Conservation (phyloP, 2,329 filamentous ascomycete species). For the Elsinoe batatas region DNA sequence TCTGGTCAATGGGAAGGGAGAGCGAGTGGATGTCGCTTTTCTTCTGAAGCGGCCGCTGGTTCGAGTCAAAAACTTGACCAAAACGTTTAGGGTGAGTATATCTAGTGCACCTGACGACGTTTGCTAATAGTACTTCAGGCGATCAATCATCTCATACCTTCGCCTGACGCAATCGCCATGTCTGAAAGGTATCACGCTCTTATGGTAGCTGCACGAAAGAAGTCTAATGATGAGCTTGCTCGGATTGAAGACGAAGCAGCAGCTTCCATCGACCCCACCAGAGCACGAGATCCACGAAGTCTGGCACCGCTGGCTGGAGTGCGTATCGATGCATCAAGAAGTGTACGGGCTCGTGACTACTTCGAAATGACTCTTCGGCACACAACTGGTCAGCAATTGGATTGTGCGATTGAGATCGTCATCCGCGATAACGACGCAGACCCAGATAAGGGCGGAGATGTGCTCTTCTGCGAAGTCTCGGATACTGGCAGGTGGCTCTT, state of each 20-base stretch:
- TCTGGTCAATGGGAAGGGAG: slow-evolving; percentile 62
- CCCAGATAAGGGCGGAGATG: slow-evolving; percentile 60
- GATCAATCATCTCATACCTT: slow-evolving; percentile 47
- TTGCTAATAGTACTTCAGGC: slow-evolving; percentile 36
- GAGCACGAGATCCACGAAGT: slow-evolving; percentile 68
- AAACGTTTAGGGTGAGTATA: slow-evolving; percentile 59
- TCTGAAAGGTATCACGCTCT: slow-evolving; percentile 58
- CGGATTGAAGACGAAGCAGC: slow-evolving; percentile 80
- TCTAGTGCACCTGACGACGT: slow-evolving; percentile 13
- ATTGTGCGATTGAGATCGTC: slow-evolving; percentile 79
- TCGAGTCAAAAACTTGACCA: slow-evolving; percentile 76
- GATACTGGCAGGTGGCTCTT: slow-evolving; percentile 69
- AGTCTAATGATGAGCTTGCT: slow-evolving; percentile 62
- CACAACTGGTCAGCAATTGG: slow-evolving; percentile 80
- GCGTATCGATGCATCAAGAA: slow-evolving; percentile 62
- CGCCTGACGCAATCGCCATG: slow-evolving; percentile 48
- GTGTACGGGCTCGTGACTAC: slow-evolving; percentile 80
- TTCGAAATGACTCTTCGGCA: slow-evolving; percentile 80
- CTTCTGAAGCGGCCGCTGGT: slow-evolving; percentile 82
- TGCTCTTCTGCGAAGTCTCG: slow-evolving; percentile 89
- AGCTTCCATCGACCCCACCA: slow-evolving; percentile 67
- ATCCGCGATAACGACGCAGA: slow-evolving; percentile 69
- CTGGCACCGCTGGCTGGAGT: slow-evolving; percentile 61
- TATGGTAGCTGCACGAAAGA: slow-evolving; percentile 65
- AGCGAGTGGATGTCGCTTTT: slow-evolving; percentile 88